Conservation (phyloP, 139 green algal species). For the Yamagishiella unicocca region DNA sequence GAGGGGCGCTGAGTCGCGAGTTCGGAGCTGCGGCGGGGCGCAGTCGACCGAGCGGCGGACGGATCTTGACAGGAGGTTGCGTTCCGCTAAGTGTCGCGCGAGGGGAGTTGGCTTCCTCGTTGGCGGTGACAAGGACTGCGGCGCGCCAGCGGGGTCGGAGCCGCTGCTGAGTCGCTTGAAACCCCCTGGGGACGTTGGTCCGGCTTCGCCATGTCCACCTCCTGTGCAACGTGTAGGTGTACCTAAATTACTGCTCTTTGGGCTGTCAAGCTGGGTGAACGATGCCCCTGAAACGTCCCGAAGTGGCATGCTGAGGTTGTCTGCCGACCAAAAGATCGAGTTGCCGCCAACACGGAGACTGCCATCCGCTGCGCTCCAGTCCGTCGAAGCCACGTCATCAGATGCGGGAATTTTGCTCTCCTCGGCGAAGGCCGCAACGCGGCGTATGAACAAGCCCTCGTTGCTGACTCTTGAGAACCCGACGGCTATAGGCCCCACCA, state of each 20-base stretch:
- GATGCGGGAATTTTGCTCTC: neutral
- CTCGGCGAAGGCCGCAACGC: neutral
- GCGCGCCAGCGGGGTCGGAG: neutral
- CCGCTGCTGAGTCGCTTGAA: neutral
- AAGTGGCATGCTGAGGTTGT: constrained; percentile 7
- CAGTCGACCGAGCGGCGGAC: neutral
- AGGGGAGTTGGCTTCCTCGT: neutral
- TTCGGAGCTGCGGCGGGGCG: neutral
- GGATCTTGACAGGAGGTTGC: neutral
- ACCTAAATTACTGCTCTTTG: neutral
- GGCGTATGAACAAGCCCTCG: constrained; percentile 6
- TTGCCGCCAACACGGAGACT: neutral
- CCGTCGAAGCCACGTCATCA: neutral
- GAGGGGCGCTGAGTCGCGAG: neutral
- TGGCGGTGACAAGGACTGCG: neutral
- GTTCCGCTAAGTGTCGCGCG: neutral
- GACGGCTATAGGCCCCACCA: neutral
- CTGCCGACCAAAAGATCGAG: constrained; percentile 2
- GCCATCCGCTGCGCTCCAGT: neutral
- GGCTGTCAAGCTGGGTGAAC: neutral
- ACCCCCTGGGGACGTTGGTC: neutral
- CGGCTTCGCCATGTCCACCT: neutral
- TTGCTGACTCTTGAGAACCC: neutral
- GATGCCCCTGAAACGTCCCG: no score
- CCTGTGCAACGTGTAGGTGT: neutral